Evolutionary conservation across 1,139 yeast genomes (phyloP), one percentile per base, ranked within the genome.

Genomic region (Tardiomyces depauwii): DNA sequence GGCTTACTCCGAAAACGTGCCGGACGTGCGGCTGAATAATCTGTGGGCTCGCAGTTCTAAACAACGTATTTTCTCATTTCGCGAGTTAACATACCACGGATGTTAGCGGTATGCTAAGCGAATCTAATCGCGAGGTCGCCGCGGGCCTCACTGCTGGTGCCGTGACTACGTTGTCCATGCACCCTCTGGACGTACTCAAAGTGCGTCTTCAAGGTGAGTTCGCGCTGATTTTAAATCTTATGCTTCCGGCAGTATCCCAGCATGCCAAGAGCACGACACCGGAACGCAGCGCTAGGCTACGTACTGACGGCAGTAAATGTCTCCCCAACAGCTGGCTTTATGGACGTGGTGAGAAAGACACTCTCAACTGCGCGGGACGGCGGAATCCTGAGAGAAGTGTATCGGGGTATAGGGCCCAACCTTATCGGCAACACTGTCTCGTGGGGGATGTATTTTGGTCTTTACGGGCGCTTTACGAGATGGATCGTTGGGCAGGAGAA

Each of bases 131-230:
- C 45, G 95, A 87, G 57, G 64, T 79, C 1, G 59, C 82, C 1
- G 75, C 96, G 0, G 98, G 98, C 0, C 66, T 89, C 13, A 60
- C 79, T 2, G 96, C 97, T 0, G 98, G 98, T 0, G 75, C 81
- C 42, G 64, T 77, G 27, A 82, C 96, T 2, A 89, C 97, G 1
- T 55, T 84, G 2, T 67, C 82, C 5, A 81, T 91, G 42, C 98
- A 91, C 62, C 98, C 98, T 1, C 66, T 91, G 39, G 98, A 91
- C 61, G 71, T 91, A 47, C 67, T 89, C 54, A 91, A 91, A 63
- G 74, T 88, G 13, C 70, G 96, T 48, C 68, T 91, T 41, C 98
- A 91, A 18, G 36, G 36, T 30, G 16, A 10, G 36, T 13, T 5
- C 10, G 11, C 10, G 4, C 25, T 21, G 25, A 21, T 21, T 21